Evolutionary conservation across 2,329 filamentous ascomycete species (phyloP), one percentile per base, ranked within the genome.

Genomic region (Graphium sp.): DNA sequence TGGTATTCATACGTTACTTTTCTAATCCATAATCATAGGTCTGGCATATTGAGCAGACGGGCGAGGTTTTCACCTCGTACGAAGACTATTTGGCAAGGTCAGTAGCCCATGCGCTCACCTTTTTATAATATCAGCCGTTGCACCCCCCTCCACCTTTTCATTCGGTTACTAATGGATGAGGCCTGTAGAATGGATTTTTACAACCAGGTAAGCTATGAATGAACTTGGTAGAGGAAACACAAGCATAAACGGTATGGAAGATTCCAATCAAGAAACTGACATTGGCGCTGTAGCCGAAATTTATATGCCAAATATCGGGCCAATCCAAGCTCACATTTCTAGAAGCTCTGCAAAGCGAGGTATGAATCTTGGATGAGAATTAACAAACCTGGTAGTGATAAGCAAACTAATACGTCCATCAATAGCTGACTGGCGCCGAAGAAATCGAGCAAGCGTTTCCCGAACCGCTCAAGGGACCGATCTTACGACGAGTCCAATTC

Each of bases 231-330:
- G n/a, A n/a, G n/a, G n/a, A n/a, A n/a, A n/a, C n/a, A n/a, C n/a
- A n/a, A n/a, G n/a, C n/a, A n/a, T n/a, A n/a, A n/a, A n/a, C n/a
- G n/a, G n/a, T n/a, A n/a, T 29, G n/a, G 30, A 13, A 24, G 5
- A 16, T 17, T 12, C n/a, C 9, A 18, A 16, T 23, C 14, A 9
- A 16, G 7, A 19, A 15, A 32, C 29, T 31, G 11, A 31, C 29
- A 9, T 22, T 24, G 6, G 34, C 41, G 28, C 18, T 27, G 24
- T 41, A 87, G 74, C 81, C 74, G 45, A 74, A 78, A 31, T 98
- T 95, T 51, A 93, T 91, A 35, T 93, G 91, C 52, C 81, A 92
- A 48, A 91, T 95, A 39, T 93, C 84, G 9, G 89, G 89, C 30
- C 87, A 92, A 49, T 91, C 84, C 18, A 78, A 78, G 30, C 61